These are phyloP conservation scores for Papiliotrema nemorosa DNA, from an alignment of 1,284 basidiomycete species.

Conservation along the genomic window DNA sequence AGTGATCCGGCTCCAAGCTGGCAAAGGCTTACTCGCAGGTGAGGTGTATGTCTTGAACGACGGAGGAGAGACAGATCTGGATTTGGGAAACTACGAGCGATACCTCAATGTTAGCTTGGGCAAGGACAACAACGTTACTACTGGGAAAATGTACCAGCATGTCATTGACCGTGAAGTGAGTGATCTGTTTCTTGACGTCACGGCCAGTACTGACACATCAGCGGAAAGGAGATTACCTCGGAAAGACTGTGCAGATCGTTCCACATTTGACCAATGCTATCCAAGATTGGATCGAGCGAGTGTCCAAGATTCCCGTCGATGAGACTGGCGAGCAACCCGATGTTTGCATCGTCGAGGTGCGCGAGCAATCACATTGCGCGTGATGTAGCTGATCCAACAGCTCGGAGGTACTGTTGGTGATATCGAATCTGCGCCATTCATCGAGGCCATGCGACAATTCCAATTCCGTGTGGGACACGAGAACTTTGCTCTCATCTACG, in stretches of 20 bases:
- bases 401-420: constrained; percentile 95
- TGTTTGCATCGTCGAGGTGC: constrained; percentile 91
- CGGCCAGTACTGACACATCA: constrained; percentile 37
- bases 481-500: constrained; percentile 96
- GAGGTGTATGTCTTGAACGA: constrained; percentile 99
- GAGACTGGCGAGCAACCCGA: constrained; percentile 91
- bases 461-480: constrained; percentile 97
- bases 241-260: constrained; percentile 97
- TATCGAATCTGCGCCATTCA: constrained; percentile 94
- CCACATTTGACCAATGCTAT: constrained; percentile 96
- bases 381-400: too few relatives aligned
- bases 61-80: constrained; percentile 96
- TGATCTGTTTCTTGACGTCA: too few relatives aligned
- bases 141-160: constrained; percentile 94
- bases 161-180: constrained; percentile 96
- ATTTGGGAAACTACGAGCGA: constrained; percentile 97
- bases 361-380: too few relatives aligned
- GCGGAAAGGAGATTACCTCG: constrained; percentile 94
- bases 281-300: constrained; percentile 97
- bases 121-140: constrained; percentile 96
- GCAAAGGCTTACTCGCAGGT: constrained; percentile 54
- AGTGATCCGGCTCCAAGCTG: constrained; percentile 44
- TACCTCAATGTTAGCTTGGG: constrained; percentile 94
- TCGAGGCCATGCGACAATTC: constrained; percentile 99
- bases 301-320: constrained; percentile 89